phyloP scores from a whole-genome alignment of 2,329 filamentous ascomycete species.

The Hymenoscyphus salicellus region DNA sequence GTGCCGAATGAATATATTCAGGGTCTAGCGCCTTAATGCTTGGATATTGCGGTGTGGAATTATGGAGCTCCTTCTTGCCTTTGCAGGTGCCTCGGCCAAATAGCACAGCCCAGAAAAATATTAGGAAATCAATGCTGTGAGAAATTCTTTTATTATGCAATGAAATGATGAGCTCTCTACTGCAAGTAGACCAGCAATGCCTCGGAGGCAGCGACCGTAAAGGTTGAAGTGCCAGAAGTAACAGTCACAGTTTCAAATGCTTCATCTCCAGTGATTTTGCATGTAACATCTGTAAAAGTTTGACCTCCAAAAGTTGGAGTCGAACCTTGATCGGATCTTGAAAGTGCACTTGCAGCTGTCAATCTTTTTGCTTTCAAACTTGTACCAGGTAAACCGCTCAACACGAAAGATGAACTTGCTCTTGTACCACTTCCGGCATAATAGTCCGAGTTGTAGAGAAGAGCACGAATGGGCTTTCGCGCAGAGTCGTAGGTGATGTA shows the following conservation, averaged over 20 bases:
- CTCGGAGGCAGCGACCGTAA: slow-evolving; percentile 46
- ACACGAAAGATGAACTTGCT: slow-evolving; percentile 22
- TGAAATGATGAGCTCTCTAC: background rate
- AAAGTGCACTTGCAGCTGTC: slow-evolving; percentile 42
- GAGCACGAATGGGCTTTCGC: slow-evolving; percentile 16
- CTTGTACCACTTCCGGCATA: slow-evolving; percentile 26
- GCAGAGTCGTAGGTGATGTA: slow-evolving; percentile 28
- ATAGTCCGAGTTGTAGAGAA: slow-evolving; percentile 33
- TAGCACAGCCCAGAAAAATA: too few relatives aligned
- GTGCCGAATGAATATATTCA: background rate
- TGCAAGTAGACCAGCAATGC: slow-evolving; percentile 47
- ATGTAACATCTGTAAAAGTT: slow-evolving; percentile 46
- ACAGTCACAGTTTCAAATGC: slow-evolving; percentile 39
- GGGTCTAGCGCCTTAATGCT: background rate
- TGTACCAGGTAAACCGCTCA: slow-evolving; percentile 20
- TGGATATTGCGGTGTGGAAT: background rate
- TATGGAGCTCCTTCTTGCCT: background rate
- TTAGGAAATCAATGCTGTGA: too few relatives aligned
- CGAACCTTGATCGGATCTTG: slow-evolving; percentile 44
- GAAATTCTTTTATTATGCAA: background rate
- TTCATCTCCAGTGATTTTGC: slow-evolving; percentile 42
- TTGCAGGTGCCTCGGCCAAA: background rate
- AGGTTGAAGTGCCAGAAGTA: slow-evolving; percentile 38
- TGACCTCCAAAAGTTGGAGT: slow-evolving; percentile 46
- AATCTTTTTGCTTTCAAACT: slow-evolving; percentile 29